Evolutionary conservation across 208 protist species (phyloP), one percentile per base, ranked within the genome.

Genomic region (Spongospora subterranea): DNA sequence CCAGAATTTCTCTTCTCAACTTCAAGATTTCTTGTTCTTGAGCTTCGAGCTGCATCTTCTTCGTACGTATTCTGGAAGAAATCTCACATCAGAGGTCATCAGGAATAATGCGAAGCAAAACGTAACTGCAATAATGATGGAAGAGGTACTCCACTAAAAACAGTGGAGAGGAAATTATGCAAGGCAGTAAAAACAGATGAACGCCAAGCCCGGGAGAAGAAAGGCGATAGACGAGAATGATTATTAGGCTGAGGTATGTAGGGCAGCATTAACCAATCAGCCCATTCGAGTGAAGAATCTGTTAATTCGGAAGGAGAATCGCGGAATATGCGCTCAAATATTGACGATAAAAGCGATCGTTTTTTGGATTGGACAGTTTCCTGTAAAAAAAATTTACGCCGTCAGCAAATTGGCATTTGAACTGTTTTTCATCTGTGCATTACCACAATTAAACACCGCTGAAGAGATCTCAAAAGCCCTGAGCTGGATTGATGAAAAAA

Each of bases 401-500:
- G 24, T 60, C 6, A 29, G 13, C 50, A 29, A 60, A 29, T 60
- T 6, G 50, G 50, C 50, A 60, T 60, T 24, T 29, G 50, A 6
- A 24, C 24, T 24, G 24, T 60, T 82, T 82, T 13, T 82, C 6
- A n/a, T 6, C 13, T 35, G 40, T 40, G 71, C 6, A 82, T 82
- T 6, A 82, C 71, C 6, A 82, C n/a, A 35, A 82, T 82, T n/a
- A 82, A 40, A 35, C 71, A 82, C 17, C 71, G 71, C n/a, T 82
- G 71, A 20, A 82, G 71, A 35, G 71, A 6, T 82, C 71, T 6
- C 6, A 82, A n/a, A 35, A 82, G n/a, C 71, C 35, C 35, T 43
- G 17, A 40, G n/a, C 71, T 43, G 6, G 71, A 45, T 43, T 6
- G 17, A 43, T 6, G 35, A n/a, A 82, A 6, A 43, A 82, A 82